phyloP scores from a whole-genome alignment of 192 early-diverging fungal genomes.

The Linnemannia elongata region DNA sequence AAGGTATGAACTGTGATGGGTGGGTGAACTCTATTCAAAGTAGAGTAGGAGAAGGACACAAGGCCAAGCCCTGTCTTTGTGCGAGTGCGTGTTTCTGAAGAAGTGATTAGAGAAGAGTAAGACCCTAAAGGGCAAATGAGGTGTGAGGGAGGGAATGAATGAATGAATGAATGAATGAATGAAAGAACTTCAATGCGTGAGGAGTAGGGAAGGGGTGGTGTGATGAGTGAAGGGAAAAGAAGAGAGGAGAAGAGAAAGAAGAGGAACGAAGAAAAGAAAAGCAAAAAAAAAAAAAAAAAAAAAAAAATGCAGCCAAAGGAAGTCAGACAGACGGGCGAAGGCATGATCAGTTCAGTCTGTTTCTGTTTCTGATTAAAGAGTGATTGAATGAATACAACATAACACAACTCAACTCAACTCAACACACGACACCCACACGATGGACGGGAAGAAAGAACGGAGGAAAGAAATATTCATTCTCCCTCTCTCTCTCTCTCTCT shows the following conservation, averaged over 20 bases:
- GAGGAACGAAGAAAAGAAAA: not conserved
- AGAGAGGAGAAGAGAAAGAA: not conserved
- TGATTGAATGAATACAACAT: no score
- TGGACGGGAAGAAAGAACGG: not conserved
- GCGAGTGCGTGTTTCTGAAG: not conserved
- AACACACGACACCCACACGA: no score
- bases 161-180: no score
- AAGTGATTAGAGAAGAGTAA: not conserved
- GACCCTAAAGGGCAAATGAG: not conserved
- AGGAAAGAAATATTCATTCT: not conserved
- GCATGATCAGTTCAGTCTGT: no score
- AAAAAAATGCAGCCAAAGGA: no score
- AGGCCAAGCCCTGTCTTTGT: not conserved
- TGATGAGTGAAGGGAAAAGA: not conserved
- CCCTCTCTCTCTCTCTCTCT: not conserved
- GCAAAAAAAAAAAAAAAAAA: not conserved
- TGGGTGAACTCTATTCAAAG: conserved; percentile 2
- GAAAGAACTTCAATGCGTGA: not conserved
- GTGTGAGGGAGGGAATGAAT: not conserved
- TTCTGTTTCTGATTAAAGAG: no score
- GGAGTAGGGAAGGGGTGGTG: not conserved
- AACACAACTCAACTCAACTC: no score
- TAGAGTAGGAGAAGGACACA: not conserved
- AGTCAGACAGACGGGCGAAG: not conserved
- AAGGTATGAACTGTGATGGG: not conserved